These are phyloP conservation scores for Kickxella alabastrina DNA, from an alignment of 192 early-diverging fungal genomes.

Conservation along the genomic window DNA sequence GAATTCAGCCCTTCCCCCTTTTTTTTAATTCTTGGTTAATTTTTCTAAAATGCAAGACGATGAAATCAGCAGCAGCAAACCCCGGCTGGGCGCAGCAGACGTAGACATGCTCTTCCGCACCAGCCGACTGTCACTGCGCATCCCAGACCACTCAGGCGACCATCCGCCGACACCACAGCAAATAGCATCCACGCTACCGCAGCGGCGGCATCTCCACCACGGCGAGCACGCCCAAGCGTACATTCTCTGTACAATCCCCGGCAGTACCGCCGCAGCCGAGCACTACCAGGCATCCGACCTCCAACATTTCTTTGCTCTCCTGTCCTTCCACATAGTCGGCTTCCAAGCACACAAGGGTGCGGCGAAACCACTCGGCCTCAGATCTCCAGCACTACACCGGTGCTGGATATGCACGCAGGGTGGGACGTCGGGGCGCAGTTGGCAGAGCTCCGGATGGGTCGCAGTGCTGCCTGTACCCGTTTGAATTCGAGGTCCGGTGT, in stretches of 20 bases:
- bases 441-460: constrained; percentile 20
- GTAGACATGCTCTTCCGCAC: constrained; percentile 35
- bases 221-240: constrained; percentile 27
- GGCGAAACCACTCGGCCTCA: no score
- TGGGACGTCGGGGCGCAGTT: no score
- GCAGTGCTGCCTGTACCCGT: constrained; percentile 36
- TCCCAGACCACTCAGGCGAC: constrained; percentile 11
- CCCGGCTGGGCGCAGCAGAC: constrained; percentile 1
- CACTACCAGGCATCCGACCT: no score
- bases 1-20: no score
- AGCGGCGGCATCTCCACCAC: constrained; percentile 25
- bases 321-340: constrained; percentile 16
- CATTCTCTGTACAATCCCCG: constrained; percentile 25
- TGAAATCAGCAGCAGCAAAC: not conserved
- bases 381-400: no score
- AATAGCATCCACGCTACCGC: constrained; percentile 10
- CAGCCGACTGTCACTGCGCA: constrained; percentile 30
- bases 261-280: no score
- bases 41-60: not conserved
- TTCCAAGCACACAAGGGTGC: no score
- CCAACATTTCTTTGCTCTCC: constrained; percentile 26
- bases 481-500: no score
- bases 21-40: constrained; percentile 1
- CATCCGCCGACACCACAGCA: constrained; percentile 7
- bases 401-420: no score